Conservation (phyloP, 176 grass and related monocot species). For the Hordeum vulgare region DNA sequence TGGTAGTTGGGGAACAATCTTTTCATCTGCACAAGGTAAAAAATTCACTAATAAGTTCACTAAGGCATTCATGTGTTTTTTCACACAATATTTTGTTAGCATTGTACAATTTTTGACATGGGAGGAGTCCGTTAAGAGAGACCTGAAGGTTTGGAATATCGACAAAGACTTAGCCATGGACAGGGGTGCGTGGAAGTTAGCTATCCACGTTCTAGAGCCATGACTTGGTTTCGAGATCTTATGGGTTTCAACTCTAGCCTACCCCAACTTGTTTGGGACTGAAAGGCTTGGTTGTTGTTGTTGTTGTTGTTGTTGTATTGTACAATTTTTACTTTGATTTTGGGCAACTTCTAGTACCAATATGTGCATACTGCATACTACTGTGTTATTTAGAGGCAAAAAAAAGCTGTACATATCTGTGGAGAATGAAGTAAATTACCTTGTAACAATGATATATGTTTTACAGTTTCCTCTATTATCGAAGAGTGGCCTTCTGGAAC, state of each 20-base stretch:
- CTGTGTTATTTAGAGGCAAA: not conserved
- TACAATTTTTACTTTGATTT: slow-evolving; percentile 16
- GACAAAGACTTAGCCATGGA: no score
- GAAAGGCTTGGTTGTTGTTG: no score
- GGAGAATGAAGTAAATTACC: not conserved
- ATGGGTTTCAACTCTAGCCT: no score
- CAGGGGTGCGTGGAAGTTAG: no score
- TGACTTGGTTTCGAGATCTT: no score
- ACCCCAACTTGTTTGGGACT: no score
- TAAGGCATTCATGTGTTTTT: slow-evolving; percentile 11
- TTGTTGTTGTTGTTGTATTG: no score
- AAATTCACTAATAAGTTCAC: slow-evolving; percentile 6
- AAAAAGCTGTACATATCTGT: not conserved
- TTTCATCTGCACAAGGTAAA: slow-evolving; percentile 96
- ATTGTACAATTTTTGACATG: slow-evolving; percentile 3
- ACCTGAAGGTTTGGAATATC: no score
- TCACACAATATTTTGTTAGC: not conserved
- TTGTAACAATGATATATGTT: not conserved
- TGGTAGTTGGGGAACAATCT: slow-evolving; percentile 45
- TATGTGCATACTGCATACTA: no score
- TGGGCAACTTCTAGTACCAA: not conserved
- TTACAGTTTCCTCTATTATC: slow-evolving; percentile 91
- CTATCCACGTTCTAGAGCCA: no score
- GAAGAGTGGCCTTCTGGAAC: slow-evolving; percentile 83
- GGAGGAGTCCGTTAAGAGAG: no score